Base-by-base conservation (phyloP, 805 yeast genomes). In the Yamadazyma tumulicola region DNA sequence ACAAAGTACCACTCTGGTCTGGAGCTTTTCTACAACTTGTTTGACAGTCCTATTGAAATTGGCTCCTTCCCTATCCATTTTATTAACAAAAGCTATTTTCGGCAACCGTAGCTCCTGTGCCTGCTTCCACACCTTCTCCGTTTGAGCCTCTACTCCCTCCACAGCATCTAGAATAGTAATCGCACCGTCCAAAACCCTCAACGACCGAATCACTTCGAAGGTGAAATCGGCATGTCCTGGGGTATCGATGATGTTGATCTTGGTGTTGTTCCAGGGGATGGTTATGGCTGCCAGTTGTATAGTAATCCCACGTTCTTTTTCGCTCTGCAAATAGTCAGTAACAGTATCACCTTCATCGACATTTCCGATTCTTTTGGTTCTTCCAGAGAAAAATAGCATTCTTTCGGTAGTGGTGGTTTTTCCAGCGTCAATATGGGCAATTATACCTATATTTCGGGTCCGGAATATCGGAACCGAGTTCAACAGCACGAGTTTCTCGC, bases 391-490 rank as follows among this genome's bases (percentile, higher is more conserved):
- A 53, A 74, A 91, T n/a, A 93, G 75, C 87, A 93, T 85, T 29
- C 97, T 67, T 55, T 93, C 98, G 0, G 98, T 91, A 1, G 98
- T 89, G 2, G 98, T 93, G 3, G 98, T 93, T 59, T 93, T 93
- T 0, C 98, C 98, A 3, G 98, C 98, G 66, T 93, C 98, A 35
- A 93, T 93, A 55, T 93, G 98, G n/a, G 98, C 98, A 26, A 93
- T 88, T 48, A 93, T 87, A 2, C 98, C 98, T 21, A 93, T 85
- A 59, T 93, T 91, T 41, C 98, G 66, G 16, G 83, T 73, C 35
- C 63, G 63, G 13, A 44, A 47, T 1, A 57, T 48, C 3, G 57
- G 52, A 5, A 64, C 52, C 10, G 47, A 42, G 32, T 62, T 63
- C 23, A 62, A 43, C 19, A 16, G n/a, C 11, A 21, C 11, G n/a